phyloP scores from a whole-genome alignment of 164 flowering plant species.

The Magnolia sinica region DNA sequence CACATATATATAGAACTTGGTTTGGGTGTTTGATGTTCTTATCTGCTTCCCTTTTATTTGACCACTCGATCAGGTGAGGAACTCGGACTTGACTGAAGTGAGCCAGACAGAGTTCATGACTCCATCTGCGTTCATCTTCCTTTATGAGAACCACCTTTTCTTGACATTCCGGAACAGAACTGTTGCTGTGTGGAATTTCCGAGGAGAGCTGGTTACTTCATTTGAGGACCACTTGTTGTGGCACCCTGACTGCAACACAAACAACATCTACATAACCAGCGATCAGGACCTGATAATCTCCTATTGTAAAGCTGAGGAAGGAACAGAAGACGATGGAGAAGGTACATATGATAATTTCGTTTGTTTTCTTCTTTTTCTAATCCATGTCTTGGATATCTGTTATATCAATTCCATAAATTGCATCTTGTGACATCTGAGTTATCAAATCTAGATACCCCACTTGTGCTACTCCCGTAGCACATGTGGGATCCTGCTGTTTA shows the following conservation, averaged over 20 bases:
- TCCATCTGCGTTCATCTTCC: conserved; percentile 17
- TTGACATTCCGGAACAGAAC: conserved; percentile 17
- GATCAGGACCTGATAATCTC: conserved; percentile 19
- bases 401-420: too few relatives aligned
- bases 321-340: conserved; percentile 10
- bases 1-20: neutral
- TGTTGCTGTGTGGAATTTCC: conserved; percentile 14
- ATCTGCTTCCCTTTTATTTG: neutral
- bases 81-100: conserved; percentile 10
- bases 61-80: conserved; percentile 13
- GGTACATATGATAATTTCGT: conserved; percentile 1
- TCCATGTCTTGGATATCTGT: too few relatives aligned
- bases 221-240: conserved; percentile 18
- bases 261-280: conserved; percentile 19
- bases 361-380: neutral
- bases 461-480: too few relatives aligned
- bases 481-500: too few relatives aligned
- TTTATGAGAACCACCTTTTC: conserved; percentile 20
- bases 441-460: too few relatives aligned
- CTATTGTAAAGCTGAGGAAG: conserved; percentile 18
- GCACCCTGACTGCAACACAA: conserved; percentile 18
- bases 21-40: neutral
- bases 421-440: too few relatives aligned
- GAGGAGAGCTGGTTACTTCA: conserved; percentile 19
- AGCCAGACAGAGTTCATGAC: conserved; percentile 18